Evolutionary conservation across 345 rosid species (phyloP), one percentile per base, ranked within the genome.

Genomic region (Lepidium africanum): DNA sequence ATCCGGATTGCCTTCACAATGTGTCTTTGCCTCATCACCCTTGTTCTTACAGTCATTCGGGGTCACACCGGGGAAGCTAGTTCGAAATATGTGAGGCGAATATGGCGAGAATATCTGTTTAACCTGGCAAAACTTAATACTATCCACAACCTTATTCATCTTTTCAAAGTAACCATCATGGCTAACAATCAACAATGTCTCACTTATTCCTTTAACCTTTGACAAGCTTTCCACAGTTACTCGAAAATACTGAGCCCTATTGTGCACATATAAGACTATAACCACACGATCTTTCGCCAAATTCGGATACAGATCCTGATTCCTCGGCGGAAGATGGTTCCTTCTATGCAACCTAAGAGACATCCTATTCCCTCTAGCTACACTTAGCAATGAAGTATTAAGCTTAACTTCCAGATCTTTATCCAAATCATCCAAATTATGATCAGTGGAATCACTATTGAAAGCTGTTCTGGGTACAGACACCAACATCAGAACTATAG

Each of bases 101-200:
- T 81, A 94, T 0, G 87, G 96, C 5, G 96, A 85, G 67, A 82
- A 87, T 19, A 94, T 86, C 85, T 91, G 99, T 39, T 94, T 94
- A 77, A 91, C 93, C 67, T 78, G 96, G 67, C 97, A 94, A 81
- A 94, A 94, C 69, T 66, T 84, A 47, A 91, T 94, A 16, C 89
- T 59, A 43, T 85, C 78, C 65, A 94, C 91, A 46, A 94, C 75
- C 81, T 80, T 77, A 67, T 89, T 87, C 99, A 94, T 94, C 63
- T 87, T 92, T 43, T 86, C 82, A 48, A 86, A 94, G 82, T 87
- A 86, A 47, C 96, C 99, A 75, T 91, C 99, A 74, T 91, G 99
- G 63, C 97, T 94, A 73, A 91, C 90, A 73, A 94, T 80, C 73
- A 94, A 81, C 49, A 94, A 68, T 2, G 99, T 91, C 81, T 94